Base-by-base conservation (phyloP, 2,329 filamentous ascomycete species). In the Talaromyces sp. region DNA sequence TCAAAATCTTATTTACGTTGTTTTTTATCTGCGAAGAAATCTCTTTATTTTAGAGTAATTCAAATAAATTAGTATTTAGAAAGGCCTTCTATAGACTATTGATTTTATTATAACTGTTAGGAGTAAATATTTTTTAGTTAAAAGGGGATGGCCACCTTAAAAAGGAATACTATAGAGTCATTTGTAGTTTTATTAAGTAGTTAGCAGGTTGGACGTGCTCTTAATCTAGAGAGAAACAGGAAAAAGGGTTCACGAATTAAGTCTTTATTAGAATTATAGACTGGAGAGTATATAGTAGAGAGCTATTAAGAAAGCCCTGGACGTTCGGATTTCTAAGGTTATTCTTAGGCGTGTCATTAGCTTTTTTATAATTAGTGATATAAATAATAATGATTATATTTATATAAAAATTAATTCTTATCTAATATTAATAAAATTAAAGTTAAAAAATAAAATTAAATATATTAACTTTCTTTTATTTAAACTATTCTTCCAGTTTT, bases 391-490 rank as follows among this genome's bases (percentile, higher is more conserved):
- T 70, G 54, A 63, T 70, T 26, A 64, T 66, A 60, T 77, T 74
- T 76, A 57, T 35, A 21, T 11, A 4, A 2, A n/a, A 41, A 21
- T 46, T 21, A 46, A 12, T 19, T 46, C 19, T 51, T 29, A n/a
- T 19, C n/a, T 11, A 14, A 1, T 54, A 32, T 56, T 58, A 52
- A 56, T 46, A 53, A 31, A 19, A 3, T 19, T 9, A 38, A 21
- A 29, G 19, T 53, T 21, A 29, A 17, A 60, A n/a, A n/a, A n/a
- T n/a, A 65, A 27, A 6, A 27, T 27, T 6, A 27, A 3, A 27
- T 71, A 56, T 70, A 76, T 74, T 74, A 58, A 77, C 69, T 70
- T 78, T 75, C 31, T 75, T 71, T 31, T 71, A 67, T 55, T 76
- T 72, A 59, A 70, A 77, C 12, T 73, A 69, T 63, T 77, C 75